Percentiles rank a stretch among this genome's conserved stretches.
These are phyloP conservation scores for Penicillium concentricum DNA, from an alignment of 2,329 filamentous ascomycete species.

Conservation along the genomic window DNA sequence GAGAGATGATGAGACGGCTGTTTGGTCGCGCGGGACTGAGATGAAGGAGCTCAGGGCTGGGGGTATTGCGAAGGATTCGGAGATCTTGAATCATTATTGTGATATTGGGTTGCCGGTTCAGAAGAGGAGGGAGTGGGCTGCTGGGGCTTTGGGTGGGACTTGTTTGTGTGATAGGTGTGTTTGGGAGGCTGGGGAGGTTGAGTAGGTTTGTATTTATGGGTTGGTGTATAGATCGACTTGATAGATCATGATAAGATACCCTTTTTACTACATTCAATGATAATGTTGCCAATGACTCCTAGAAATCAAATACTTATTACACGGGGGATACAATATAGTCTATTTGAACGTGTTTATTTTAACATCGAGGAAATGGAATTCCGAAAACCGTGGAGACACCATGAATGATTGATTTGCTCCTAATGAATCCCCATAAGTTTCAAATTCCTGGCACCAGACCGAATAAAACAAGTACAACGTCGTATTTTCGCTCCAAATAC, in stretches of 20 bases:
- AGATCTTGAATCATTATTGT: conserved; percentile 93
- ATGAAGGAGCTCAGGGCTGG: conserved; percentile 46
- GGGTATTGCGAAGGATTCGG: conserved; percentile 74
- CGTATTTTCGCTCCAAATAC: conserved; percentile 2
- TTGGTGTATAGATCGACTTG: neutral
- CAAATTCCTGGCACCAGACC: neutral
- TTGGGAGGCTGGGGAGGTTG: conserved; percentile 57
- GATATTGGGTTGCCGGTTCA: conserved; percentile 76
- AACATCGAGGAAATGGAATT: neutral
- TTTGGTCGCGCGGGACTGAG: conserved; percentile 30
- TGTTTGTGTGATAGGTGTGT: conserved; percentile 84
- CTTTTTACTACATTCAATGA: conserved; percentile 6
- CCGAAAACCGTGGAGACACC: neutral
- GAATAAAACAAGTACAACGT: conserved; percentile 1
- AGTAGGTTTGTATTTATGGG: neutral
- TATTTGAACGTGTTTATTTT: neutral
- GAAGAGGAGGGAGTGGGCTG: conserved; percentile 83
- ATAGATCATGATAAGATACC: conserved; percentile 17
- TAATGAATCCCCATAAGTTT: neutral
- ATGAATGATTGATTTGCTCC: neutral
- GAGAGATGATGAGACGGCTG: conserved; percentile 33
- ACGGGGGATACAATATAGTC: neutral
- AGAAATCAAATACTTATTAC: neutral
- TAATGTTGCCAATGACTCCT: neutral
- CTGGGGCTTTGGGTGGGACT: conserved; percentile 80